Evolutionary conservation across 257 asterid genomes (phyloP).

Genomic region (Cynanchum wilfordii): DNA sequence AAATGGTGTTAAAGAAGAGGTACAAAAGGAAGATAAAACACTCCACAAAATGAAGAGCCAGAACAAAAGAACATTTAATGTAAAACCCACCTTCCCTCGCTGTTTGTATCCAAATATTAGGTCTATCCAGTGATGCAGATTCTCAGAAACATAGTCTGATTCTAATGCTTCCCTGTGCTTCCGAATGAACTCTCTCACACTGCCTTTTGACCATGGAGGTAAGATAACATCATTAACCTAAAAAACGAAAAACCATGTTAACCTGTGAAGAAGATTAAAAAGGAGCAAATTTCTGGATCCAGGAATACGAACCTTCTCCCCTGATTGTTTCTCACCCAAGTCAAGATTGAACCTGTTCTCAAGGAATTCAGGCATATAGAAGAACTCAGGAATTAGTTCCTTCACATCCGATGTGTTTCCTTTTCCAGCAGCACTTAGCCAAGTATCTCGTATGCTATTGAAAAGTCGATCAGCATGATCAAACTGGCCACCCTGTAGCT

Average conservation of each 20-base stretch:
- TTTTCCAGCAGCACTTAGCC: slow-evolving; percentile 98
- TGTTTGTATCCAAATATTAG: slow-evolving; percentile 93
- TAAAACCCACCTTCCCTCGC: slow-evolving; percentile 84
- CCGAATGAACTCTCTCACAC: slow-evolving; percentile 81
- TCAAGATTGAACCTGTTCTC: slow-evolving; percentile 84
- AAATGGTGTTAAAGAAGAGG: background rate
- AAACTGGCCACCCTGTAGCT: slow-evolving; percentile 97
- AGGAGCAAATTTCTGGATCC: slow-evolving; percentile 5
- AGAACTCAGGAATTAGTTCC: slow-evolving; percentile 98
- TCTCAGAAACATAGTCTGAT: slow-evolving; percentile 90
- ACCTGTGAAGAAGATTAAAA: background rate
- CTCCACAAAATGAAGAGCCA: background rate
- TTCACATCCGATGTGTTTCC: slow-evolving; percentile 98
- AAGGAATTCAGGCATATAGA: slow-evolving; percentile 91
- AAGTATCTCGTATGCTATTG: slow-evolving; percentile 84
- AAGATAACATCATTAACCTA: slow-evolving; percentile 89
- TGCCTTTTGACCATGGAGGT: slow-evolving; percentile 97
- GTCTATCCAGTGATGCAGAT: slow-evolving; percentile 99
- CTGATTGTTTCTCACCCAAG: slow-evolving; percentile 99
- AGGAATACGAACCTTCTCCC: slow-evolving; percentile 73
- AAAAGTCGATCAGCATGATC: slow-evolving; percentile 99
- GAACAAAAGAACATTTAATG: background rate
- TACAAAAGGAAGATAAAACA: background rate
- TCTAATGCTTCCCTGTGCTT: slow-evolving; percentile 99
- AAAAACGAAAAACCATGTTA: slow-evolving; percentile 21